Conservation (phyloP, 1,284 basidiomycete species). For the Phylloboletellus chloephorus region DNA sequence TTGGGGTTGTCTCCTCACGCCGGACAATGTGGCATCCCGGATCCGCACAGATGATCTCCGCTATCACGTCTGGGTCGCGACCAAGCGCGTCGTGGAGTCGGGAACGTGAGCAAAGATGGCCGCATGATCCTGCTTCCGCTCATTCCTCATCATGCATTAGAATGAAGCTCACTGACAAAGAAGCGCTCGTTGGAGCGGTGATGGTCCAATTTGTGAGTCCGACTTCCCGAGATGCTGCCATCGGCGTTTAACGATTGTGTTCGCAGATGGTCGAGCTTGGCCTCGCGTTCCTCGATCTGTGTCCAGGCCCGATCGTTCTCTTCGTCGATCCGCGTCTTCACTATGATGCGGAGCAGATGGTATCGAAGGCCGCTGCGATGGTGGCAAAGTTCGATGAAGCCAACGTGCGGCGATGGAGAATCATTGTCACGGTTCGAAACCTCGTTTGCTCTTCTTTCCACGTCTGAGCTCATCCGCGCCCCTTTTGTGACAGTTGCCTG, state of each 20-base stretch:
- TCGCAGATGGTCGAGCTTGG: constrained; percentile 49
- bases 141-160: constrained; percentile 6
- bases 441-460: neutral
- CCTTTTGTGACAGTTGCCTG: constrained; percentile 43
- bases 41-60: constrained; percentile 27
- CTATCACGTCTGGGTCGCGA: constrained; percentile 44
- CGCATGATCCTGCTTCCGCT: constrained; percentile 1
- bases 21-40: constrained; percentile 25
- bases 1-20: constrained; percentile 37
- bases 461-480: neutral
- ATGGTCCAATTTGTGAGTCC: constrained; percentile 27
- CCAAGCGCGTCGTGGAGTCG: constrained; percentile 34
- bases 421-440: constrained; percentile 48
- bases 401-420: constrained; percentile 35
- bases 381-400: constrained; percentile 38
- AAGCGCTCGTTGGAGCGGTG: constrained; percentile 18
- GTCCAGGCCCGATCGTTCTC: constrained; percentile 45
- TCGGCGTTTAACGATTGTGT: neutral
- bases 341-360: constrained; percentile 35
- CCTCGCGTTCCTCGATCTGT: constrained; percentile 37
- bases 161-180: constrained; percentile 10
- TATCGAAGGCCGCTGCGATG: constrained; percentile 38
- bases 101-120: constrained; percentile 21
- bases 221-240: neutral
- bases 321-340: constrained; percentile 46